Conservation (phyloP, 345 rosid species). For the Gossypium rotundifolium region DNA sequence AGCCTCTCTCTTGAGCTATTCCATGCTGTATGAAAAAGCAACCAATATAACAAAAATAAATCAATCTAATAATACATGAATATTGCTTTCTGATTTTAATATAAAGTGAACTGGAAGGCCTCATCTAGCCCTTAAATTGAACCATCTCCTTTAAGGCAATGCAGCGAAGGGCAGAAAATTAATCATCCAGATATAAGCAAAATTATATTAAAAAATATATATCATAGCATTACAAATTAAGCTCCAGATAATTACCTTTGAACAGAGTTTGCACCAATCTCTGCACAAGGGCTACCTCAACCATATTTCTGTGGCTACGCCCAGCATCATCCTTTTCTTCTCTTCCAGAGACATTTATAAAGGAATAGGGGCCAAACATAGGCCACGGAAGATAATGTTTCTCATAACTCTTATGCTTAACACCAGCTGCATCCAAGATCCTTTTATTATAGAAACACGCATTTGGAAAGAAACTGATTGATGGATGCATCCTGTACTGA, state of each 20-base stretch:
- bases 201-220: not conserved
- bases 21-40: constrained; percentile 23
- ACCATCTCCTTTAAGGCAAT: not conserved
- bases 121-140: not conserved
- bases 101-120: not conserved
- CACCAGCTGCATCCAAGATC: constrained; percentile 43
- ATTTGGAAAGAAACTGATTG: constrained; percentile 57
- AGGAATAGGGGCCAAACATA: constrained; percentile 44
- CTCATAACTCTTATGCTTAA: constrained; percentile 24
- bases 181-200: not conserved
- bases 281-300: constrained; percentile 39
- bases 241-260: constrained; percentile 25
- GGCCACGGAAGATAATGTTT: constrained; percentile 30
- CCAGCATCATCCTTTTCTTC: constrained; percentile 26
- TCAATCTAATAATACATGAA: not conserved
- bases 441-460: constrained; percentile 34
- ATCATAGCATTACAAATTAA: not conserved
- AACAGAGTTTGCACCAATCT: constrained; percentile 27
- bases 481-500: constrained; percentile 83
- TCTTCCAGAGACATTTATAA: constrained; percentile 39
- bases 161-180: no score
- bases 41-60: not conserved
- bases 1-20: constrained; percentile 20
- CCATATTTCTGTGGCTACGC: constrained; percentile 33
- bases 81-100: not conserved